Percentiles rank a stretch among this genome's conserved stretches.
These are phyloP conservation scores for Leccinum disarticulatum DNA, from an alignment of 768 basidiomycete species.

Conservation along the genomic window DNA sequence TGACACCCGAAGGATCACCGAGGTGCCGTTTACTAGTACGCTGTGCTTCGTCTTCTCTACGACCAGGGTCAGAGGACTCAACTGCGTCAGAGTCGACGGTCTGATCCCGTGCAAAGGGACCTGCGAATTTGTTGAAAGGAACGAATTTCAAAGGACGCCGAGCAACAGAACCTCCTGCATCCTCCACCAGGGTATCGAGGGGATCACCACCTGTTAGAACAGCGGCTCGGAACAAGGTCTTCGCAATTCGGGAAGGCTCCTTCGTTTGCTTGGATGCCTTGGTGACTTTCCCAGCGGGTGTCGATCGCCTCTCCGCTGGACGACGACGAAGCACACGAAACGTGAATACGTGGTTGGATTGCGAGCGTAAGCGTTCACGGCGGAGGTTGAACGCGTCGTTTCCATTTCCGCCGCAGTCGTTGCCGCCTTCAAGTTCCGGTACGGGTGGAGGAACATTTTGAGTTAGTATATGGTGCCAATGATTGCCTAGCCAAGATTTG, in stretches of 20 bases:
- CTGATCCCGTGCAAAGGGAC: not conserved
- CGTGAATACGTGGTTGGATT: no score
- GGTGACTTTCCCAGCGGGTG: not conserved
- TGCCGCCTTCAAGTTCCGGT: no score
- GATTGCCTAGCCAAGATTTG: no score
- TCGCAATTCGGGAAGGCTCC: constrained; percentile 8
- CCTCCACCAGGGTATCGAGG: constrained; percentile 13
- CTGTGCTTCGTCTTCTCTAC: not conserved
- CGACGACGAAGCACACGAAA: not conserved
- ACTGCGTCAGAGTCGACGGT: not conserved
- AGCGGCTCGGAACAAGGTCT: constrained; percentile 26
- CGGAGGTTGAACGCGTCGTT: no score
- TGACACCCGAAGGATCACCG: not conserved
- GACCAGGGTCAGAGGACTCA: constrained; percentile 1
- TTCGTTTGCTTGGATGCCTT: not conserved
- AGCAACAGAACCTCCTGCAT: constrained; percentile 8
- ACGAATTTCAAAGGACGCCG: constrained; percentile 31
- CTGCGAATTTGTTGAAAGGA: constrained; percentile 23
- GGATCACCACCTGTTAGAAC: constrained; percentile 29
- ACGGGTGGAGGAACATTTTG: no score
- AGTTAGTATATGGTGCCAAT: no score
- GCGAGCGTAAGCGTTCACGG: no score
- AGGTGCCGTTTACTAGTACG: not conserved
- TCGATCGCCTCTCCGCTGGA: not conserved
- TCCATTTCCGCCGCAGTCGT: no score